A percentile compares a stretch with the other conserved stretches of the same genome.
These are phyloP conservation scores for Amyloporia xantha DNA, from an alignment of 768 basidiomycete species.

Conservation along the genomic window DNA sequence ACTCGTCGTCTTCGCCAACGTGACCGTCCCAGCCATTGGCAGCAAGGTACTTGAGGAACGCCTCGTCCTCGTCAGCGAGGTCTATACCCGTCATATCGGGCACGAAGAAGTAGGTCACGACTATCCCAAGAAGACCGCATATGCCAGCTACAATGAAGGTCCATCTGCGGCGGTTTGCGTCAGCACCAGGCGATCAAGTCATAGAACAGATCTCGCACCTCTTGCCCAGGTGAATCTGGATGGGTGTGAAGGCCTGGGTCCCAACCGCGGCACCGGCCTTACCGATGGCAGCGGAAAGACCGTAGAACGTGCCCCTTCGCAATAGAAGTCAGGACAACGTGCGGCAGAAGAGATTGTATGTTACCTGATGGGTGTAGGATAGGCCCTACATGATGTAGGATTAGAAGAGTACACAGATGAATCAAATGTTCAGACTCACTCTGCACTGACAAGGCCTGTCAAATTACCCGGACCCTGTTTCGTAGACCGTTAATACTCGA, in stretches of 20 bases:
- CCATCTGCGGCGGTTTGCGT: conserved; percentile 34
- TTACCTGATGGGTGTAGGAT: conserved; percentile 3
- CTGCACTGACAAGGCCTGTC: conserved; percentile 59
- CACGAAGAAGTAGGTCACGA: conserved; percentile 63
- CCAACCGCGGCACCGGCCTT: conserved; percentile 71
- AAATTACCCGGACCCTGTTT: conserved; percentile 67
- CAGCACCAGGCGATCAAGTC: background rate
- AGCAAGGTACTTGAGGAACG: conserved; percentile 51
- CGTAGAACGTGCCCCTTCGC: conserved; percentile 69
- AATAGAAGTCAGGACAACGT: too few relatives aligned
- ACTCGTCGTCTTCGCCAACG: conserved; percentile 50
- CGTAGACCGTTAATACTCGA: background rate
- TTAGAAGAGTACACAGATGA: conserved; percentile 3
- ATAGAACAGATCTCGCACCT: conserved; percentile 36
- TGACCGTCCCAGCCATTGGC: conserved; percentile 62
- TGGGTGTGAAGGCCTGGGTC: conserved; percentile 66
- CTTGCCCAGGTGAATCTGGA: conserved; percentile 61
- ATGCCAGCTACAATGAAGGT: conserved; percentile 65
- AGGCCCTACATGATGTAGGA: background rate
- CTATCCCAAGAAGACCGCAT: conserved; percentile 54
- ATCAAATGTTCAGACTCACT: conserved; percentile 42
- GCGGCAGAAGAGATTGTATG: conserved; percentile 1
- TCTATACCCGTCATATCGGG: conserved; percentile 63
- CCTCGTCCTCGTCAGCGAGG: conserved; percentile 59
- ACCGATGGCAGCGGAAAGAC: conserved; percentile 59